Percentiles rank a stretch among this genome's conserved stretches.
Conservation (phyloP, 176 grass and related monocot species). For the Neostapfia colusana region DNA sequence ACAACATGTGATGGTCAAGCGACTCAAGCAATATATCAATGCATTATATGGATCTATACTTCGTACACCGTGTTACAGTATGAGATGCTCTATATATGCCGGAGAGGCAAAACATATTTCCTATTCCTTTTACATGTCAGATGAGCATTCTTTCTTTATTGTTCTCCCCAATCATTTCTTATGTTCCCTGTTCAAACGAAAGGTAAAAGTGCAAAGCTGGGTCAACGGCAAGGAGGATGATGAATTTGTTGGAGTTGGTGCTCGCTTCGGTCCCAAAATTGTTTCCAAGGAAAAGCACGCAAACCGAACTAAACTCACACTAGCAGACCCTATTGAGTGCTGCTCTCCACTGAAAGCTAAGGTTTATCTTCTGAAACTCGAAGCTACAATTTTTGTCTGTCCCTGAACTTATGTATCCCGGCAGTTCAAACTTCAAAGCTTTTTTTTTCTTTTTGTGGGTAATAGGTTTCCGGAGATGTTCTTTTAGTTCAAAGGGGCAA, state of each 20-base stretch:
- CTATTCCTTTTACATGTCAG: neutral
- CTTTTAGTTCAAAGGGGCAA: constrained; percentile 74
- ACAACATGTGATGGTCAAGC: neutral
- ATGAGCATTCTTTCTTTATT: neutral
- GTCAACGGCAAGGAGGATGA: constrained; percentile 52
- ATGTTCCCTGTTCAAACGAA: neutral
- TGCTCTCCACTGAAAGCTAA: constrained; percentile 53
- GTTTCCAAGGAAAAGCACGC: constrained; percentile 87
- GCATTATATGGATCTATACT: neutral
- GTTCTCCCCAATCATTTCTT: constrained; percentile 7
- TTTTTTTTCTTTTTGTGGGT: neutral
- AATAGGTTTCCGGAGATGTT: constrained; percentile 73
- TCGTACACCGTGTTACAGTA: neutral
- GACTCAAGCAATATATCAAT: neutral
- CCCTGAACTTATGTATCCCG: neutral
- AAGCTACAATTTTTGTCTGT: neutral
- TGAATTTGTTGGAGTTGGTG: constrained; percentile 90
- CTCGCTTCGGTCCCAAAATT: constrained; percentile 82
- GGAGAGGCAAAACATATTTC: neutral
- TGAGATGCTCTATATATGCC: neutral
- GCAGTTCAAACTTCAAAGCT: neutral
- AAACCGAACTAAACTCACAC: constrained; percentile 58
- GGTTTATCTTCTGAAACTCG: constrained; percentile 27
- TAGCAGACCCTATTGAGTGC: constrained; percentile 78
- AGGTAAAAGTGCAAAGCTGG: constrained; percentile 99